These are phyloP conservation scores for Antrodiella citrinella DNA, from an alignment of 768 basidiomycete genomes.

Conservation along the genomic window DNA sequence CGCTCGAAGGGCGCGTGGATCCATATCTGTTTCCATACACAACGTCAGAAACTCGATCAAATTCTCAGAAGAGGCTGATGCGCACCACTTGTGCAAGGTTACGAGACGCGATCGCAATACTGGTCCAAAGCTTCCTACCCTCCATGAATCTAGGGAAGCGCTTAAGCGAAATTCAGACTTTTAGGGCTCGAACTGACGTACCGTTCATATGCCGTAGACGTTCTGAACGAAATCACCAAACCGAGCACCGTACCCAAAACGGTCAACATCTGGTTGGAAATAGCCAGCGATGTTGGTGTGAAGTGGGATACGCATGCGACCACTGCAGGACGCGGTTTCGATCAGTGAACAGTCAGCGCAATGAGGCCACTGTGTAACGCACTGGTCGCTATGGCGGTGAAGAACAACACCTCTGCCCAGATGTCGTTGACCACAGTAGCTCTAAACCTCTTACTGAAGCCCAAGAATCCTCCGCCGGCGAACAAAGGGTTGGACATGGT, in stretches of 20 bases:
- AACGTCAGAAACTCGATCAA: neutral
- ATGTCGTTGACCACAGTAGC: conserved; percentile 58
- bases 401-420: conserved; percentile 59
- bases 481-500: conserved; percentile 22
- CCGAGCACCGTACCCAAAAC: conserved; percentile 70
- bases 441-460: conserved; percentile 35
- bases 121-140: conserved; percentile 66
- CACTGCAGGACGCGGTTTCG: conserved; percentile 30
- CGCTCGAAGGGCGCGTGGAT: conserved; percentile 44
- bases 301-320: conserved; percentile 45
- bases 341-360: conserved; percentile 1
- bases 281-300: conserved; percentile 38
- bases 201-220: conserved; percentile 64
- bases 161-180: neutral
- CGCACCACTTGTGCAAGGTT: conserved; percentile 52
- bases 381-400: conserved; percentile 53
- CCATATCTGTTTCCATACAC: conserved; percentile 35
- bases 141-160: conserved; percentile 49
- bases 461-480: conserved; percentile 33
- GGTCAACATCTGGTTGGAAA: conserved; percentile 51
- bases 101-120: conserved; percentile 46
- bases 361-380: conserved; percentile 20
- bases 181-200: conserved; percentile 29
- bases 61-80: conserved; percentile 6
- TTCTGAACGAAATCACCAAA: conserved; percentile 66